Conservation (phyloP, 1,139 yeast species). For the Pichia sp. region DNA sequence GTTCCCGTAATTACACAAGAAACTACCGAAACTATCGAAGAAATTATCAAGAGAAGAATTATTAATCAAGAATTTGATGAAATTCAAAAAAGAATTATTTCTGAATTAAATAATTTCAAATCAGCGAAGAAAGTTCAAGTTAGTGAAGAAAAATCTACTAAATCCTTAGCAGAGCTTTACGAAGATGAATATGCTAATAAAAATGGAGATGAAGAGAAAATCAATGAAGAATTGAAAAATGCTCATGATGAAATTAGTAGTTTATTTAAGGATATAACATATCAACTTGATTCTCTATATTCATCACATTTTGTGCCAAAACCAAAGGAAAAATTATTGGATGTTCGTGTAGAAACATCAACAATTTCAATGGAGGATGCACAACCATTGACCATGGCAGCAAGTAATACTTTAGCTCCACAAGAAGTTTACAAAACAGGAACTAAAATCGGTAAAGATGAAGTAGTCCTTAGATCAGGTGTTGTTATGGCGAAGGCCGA, state of each 20-base stretch:
- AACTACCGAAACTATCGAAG: constrained; percentile 79
- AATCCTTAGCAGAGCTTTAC: constrained; percentile 86
- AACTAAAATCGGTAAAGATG: constrained; percentile 44
- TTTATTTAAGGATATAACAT: constrained; percentile 55
- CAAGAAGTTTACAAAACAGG: constrained; percentile 81
- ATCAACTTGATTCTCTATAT: constrained; percentile 78
- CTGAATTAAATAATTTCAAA: constrained; percentile 57
- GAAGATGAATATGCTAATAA: constrained; percentile 71
- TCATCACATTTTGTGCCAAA: constrained; percentile 93
- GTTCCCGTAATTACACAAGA: constrained; percentile 93
- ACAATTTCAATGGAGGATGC: constrained; percentile 93
- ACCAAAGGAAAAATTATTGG: constrained; percentile 74
- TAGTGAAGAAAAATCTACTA: constrained; percentile 76
- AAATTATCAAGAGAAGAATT: constrained; percentile 77
- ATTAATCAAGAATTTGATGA: constrained; percentile 76
- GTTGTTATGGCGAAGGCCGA: constrained; percentile 79
- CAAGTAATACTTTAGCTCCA: constrained; percentile 81
- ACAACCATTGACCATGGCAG: constrained; percentile 78
- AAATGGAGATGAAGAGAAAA: constrained; percentile 29
- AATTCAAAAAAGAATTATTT: constrained; percentile 62
- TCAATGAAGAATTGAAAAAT: constrained; percentile 53
- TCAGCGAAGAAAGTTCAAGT: constrained; percentile 49
- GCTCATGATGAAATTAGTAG: constrained; percentile 75
- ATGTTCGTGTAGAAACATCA: constrained; percentile 71
- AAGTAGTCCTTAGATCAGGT: constrained; percentile 74